These are phyloP conservation scores for Aspergillus sp. DNA, from an alignment of 2,329 filamentous ascomycete species.

Conservation along the genomic window DNA sequence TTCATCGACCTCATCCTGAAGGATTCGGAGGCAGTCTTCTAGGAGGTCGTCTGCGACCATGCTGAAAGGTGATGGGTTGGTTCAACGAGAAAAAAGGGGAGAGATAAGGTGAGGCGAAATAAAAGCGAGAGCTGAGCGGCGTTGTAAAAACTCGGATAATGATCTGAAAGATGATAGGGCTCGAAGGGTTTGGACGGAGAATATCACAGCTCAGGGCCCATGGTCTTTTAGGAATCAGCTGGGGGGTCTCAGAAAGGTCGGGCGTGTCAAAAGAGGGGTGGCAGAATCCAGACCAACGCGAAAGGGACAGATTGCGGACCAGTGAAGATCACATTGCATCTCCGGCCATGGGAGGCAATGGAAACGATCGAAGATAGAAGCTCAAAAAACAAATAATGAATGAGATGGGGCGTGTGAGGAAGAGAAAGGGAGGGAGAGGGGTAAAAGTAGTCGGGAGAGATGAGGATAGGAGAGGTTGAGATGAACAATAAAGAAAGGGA, in stretches of 20 bases:
- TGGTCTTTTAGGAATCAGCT: conserved; percentile 5
- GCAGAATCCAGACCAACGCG: not conserved
- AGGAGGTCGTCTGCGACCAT: conserved; percentile 95
- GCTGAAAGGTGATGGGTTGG: conserved; percentile 24
- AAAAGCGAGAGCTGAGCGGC: conserved; percentile 7
- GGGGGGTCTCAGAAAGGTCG: not conserved
- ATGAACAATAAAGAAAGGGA: conserved; percentile 4
- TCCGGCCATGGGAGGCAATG: not conserved
- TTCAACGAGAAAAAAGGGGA: conserved; percentile 4
- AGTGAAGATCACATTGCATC: conserved; percentile 28
- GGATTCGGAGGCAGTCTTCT: conserved; percentile 82
- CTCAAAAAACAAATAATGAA: conserved; percentile 5
- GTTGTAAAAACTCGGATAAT: conserved; percentile 6
- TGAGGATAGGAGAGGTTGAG: conserved; percentile 2
- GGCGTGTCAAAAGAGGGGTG: not conserved
- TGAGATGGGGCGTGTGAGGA: conserved; percentile 4
- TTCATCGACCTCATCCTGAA: conserved; percentile 79
- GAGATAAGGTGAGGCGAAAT: conserved; percentile 3
- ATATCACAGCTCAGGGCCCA: conserved; percentile 9
- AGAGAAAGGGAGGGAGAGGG: conserved; percentile 2
- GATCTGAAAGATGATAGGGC: not conserved
- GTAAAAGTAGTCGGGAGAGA: not conserved
- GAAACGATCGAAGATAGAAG: not conserved
- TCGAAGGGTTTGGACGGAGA: not conserved
- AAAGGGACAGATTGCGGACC: conserved; percentile 14